Evolutionary conservation across 371 early-diverging fungal species (phyloP), one percentile per base, ranked within the genome.

Genomic region (Mortierella polycephala): DNA sequence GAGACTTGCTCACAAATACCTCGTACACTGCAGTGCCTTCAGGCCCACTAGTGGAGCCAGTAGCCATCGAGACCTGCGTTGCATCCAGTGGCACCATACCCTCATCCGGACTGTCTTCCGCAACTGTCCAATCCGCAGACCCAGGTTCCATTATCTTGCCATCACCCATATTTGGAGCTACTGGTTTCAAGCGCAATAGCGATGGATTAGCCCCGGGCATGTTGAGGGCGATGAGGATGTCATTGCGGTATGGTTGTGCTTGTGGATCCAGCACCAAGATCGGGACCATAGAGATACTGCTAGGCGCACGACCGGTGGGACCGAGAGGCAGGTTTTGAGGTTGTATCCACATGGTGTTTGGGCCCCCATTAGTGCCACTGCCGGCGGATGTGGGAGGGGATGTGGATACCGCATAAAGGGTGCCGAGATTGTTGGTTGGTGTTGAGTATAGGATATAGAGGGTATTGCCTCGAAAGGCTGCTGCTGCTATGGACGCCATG

Each of bases 381-480:
- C 30, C 30, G 30, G 30, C 30, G 16, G 55, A 12, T 11, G 14
- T 12, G 4, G 53, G 51, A 7, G 64, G 30, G 37, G 74, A 23
- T 60, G 55, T 47, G 40, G 21, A 59, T 47, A 63, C 54, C 30
- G 64, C 60, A 23, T 30, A 50, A 56, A 74, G 65, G 30, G 75
- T 54, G 57, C 66, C 62, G 18, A 60, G 45, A 10, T 7, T 60
- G 23, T 55, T 55, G 5, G 7, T 13, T 7, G 50, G 4, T 23
- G 63, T 47, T 1, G 20, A 41, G 57, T 74, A 74, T 7, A 53
- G 60, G 45, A 74, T 30, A 53, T 60, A 69, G 53, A 74, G 65
- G 53, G 69, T 53, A 21, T 47, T 51, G 37, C 62, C 74, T 16
- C 61, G 55, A 41, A 44, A 55, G 49, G 71, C 64, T 10, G 62